phyloP scores from a whole-genome alignment of 2,329 filamentous ascomycete genomes.

The Rutstroemia sp. region DNA sequence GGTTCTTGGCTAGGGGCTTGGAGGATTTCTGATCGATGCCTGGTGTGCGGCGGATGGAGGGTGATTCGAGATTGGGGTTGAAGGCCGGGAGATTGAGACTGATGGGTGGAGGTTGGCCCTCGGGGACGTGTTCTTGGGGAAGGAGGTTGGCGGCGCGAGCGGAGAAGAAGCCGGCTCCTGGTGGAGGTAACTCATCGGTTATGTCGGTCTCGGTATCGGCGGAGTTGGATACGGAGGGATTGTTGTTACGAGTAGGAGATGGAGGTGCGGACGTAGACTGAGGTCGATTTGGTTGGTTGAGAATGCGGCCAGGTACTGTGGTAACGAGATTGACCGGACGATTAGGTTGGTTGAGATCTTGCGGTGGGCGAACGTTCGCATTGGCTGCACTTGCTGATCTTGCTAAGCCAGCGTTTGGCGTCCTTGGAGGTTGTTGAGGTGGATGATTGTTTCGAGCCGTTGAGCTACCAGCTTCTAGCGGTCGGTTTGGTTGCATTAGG shows the following conservation, averaged over 20 bases:
- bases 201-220: constrained; percentile 14
- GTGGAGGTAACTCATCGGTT: constrained; percentile 17
- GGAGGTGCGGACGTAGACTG: constrained; percentile 7
- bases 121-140: constrained; percentile 32
- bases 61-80: constrained; percentile 69
- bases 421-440: constrained; percentile 26
- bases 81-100: constrained; percentile 48
- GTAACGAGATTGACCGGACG: constrained; percentile 13
- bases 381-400: constrained; percentile 21
- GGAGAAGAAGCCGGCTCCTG: constrained; percentile 55
- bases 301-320: constrained; percentile 17
- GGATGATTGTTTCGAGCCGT: constrained; percentile 11
- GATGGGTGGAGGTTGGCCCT: constrained; percentile 30
- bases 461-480: constrained; percentile 14
- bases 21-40: constrained; percentile 75
- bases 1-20: constrained; percentile 57
- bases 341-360: constrained; percentile 12
- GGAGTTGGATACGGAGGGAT: background rate
- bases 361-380: constrained; percentile 14
- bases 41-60: constrained; percentile 81
- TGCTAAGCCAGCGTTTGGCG: constrained; percentile 24
- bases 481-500: constrained; percentile 24
- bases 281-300: constrained; percentile 29
- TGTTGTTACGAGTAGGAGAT: constrained; percentile 19
- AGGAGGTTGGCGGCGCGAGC: constrained; percentile 56